Percentiles rank a stretch among this genome's conserved stretches.
These are phyloP conservation scores for Pistacia integerrima DNA, from an alignment of 345 rosid genomes.

Conservation along the genomic window DNA sequence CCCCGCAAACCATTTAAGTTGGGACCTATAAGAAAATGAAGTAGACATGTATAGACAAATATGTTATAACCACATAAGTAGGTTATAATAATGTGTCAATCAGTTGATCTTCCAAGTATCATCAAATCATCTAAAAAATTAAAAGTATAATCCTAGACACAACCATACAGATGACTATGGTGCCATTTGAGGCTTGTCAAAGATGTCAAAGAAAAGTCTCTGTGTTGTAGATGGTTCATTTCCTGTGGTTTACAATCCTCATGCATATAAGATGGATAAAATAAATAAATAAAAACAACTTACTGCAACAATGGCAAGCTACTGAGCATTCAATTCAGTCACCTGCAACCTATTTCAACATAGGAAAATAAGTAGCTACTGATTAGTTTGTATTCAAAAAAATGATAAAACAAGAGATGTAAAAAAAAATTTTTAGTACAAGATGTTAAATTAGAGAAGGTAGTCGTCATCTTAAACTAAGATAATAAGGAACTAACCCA, in stretches of 20 bases:
- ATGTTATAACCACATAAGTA: constrained; percentile 9
- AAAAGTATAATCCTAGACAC: not conserved
- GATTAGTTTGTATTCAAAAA: constrained; percentile 18
- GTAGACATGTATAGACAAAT: too few species aligned
- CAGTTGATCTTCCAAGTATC: not conserved
- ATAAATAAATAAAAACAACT: constrained; percentile 20
- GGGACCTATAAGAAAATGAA: too few species aligned
- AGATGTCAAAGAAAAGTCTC: not conserved
- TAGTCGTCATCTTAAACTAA: not conserved
- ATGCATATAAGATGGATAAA: not conserved
- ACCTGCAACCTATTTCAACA: constrained; percentile 54
- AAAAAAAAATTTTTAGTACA: not conserved
- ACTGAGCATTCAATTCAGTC: constrained; percentile 71
- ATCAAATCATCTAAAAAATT: not conserved
- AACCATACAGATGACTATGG: not conserved
- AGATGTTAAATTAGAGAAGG: constrained; percentile 3
- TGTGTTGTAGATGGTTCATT: not conserved
- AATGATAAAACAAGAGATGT: not conserved
- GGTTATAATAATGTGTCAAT: not conserved
- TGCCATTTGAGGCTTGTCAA: not conserved
- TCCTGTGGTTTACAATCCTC: not conserved
- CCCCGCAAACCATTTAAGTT: constrained; percentile 52
- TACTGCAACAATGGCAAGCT: constrained; percentile 87
- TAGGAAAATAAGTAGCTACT: constrained; percentile 17
- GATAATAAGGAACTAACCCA: constrained; percentile 55